Evolutionary conservation across 768 basidiomycete species (phyloP), one percentile per base, ranked within the genome.

Genomic region (Amanita inopinata): DNA sequence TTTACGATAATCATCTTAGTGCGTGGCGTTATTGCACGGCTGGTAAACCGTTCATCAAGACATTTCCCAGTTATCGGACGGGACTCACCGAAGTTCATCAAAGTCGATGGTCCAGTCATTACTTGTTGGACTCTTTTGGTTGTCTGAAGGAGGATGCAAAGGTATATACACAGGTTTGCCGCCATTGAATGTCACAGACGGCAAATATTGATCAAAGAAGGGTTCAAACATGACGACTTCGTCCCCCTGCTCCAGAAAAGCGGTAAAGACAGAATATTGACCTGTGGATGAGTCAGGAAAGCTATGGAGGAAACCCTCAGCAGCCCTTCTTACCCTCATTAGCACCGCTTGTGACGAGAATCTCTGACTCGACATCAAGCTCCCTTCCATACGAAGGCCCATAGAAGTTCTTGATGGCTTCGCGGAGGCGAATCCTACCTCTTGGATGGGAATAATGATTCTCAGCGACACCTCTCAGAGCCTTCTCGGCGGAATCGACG

Each of bases 161-260:
- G 96, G 94, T 7, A 99, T 91, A 56, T 88, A 97, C 35, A 97
- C 82, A 9, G 93, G 91, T 48, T 76, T 80, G 33, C 91, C 94
- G 22, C 87, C 88, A 53, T 94, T 92, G 76, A 97, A 96, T 20
- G 83, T 85, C 40, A 94, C 83, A 4, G 87, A 89, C 17, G 92
- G 84, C 39, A 92, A 73, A 60, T 92, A 94, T 59, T 97, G 93
- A 56, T 97, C 93, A 56, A 96, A 97, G 71, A 90, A 96, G 1
- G 93, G 94, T 62, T 98, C 96, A 56, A 98, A 93, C 76, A 97
- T 82, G 61, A 99, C 94, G 49, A 98, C 94, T 61, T 99, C 96
- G 55, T 98, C 96, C 3, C 85, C 94, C 27, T 76, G 71, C 48
- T 97, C 83, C 28, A 96, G 62, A 65, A 94, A 97, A 0, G 96